Conservation (phyloP, 257 asterid genomes). For the Ajuga chamaepitys region DNA sequence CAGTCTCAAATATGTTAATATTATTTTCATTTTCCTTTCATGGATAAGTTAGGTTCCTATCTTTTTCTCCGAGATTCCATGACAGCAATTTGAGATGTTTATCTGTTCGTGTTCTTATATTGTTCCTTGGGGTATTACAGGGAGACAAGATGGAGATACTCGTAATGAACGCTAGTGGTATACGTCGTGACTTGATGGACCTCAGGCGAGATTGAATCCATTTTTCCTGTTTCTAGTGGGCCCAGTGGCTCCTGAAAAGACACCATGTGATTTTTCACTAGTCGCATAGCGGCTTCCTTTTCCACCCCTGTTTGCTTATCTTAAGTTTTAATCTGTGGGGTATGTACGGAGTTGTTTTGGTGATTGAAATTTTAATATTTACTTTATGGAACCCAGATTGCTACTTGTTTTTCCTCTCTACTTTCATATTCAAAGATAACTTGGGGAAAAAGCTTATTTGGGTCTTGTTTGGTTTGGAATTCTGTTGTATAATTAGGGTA, state of each 20-base stretch:
- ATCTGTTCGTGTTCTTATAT: not conserved
- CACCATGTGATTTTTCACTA: not conserved
- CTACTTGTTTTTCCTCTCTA: no score
- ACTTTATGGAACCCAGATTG: not conserved
- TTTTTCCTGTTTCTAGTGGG: not conserved
- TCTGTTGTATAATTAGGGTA: no score
- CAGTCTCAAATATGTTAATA: not conserved
- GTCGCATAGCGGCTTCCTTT: not conserved
- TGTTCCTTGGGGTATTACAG: constrained; percentile 19
- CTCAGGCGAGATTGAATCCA: constrained; percentile 57
- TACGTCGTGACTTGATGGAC: constrained; percentile 56
- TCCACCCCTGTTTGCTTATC: not conserved
- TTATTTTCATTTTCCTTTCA: not conserved
- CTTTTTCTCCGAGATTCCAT: not conserved
- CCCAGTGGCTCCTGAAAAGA: not conserved
- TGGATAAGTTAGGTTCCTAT: not conserved
- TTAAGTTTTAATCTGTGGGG: not conserved
- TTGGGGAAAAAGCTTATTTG: no score
- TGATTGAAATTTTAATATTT: not conserved
- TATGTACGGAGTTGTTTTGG: not conserved
- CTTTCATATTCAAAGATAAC: no score
- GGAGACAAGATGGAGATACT: constrained; percentile 79
- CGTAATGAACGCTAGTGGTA: constrained; percentile 51
- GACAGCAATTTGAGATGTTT: not conserved
- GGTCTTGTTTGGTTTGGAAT: no score